phyloP scores from a whole-genome alignment of 257 asterid genomes.

The Leonotis leonurus region DNA sequence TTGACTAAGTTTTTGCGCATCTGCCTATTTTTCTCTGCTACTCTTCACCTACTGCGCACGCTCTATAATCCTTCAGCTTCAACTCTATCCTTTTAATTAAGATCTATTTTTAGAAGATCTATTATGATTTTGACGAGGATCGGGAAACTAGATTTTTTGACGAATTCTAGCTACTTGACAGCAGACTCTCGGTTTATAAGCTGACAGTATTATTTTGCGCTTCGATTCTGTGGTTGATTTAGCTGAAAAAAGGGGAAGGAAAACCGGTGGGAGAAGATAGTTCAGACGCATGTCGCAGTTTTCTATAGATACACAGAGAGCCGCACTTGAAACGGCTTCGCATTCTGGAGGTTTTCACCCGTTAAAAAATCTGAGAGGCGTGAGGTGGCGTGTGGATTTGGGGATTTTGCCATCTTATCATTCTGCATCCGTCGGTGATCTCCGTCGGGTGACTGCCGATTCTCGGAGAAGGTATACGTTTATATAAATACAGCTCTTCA shows the following conservation, averaged over 20 bases:
- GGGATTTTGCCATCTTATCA: constrained; percentile 85
- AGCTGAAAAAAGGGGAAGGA: neutral
- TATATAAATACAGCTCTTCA: neutral
- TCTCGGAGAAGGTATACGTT: constrained; percentile 71
- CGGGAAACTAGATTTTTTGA: neutral
- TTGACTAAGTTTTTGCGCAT: neutral
- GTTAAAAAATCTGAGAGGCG: constrained; percentile 66
- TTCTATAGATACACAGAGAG: constrained; percentile 21
- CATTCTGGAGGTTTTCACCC: constrained; percentile 28
- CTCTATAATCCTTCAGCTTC: neutral
- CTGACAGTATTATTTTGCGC: neutral
- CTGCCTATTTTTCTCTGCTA: neutral
- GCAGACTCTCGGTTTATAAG: neutral
- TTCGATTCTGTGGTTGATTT: constrained; percentile 5
- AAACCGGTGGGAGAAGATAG: neutral
- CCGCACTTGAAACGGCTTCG: constrained; percentile 32
- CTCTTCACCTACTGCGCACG: neutral
- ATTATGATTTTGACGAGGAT: constrained; percentile 4
- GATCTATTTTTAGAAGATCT: neutral
- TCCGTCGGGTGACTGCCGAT: constrained; percentile 83
- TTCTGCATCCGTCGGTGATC: constrained; percentile 63
- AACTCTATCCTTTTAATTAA: neutral
- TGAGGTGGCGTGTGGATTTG: constrained; percentile 89
- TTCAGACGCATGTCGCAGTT: constrained; percentile 7
- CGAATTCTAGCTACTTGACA: neutral